Percentiles rank a stretch among this genome's conserved stretches.
Evolutionary conservation across 1,284 basidiomycete genomes (phyloP).

Genomic region (Porodaedalea pini): DNA sequence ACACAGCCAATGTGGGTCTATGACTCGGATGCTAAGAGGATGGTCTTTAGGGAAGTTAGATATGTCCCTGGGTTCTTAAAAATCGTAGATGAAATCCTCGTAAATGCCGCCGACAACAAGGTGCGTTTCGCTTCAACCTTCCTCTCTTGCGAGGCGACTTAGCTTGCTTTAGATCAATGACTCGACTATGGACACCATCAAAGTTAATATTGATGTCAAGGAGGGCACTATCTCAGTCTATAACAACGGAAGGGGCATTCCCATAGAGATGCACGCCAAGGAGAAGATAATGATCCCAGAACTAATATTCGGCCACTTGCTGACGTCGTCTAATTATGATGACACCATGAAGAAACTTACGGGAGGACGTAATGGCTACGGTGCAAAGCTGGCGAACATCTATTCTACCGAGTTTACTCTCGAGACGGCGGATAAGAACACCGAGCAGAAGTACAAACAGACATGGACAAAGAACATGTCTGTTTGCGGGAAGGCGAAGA

Average conservation of each 20-base stretch:
- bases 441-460: constrained; percentile 91
- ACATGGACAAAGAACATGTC: constrained; percentile 95
- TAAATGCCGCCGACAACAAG: constrained; percentile 99
- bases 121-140: constrained; percentile 42
- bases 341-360: constrained; percentile 99
- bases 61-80: constrained; percentile 99
- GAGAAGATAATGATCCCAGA: constrained; percentile 97
- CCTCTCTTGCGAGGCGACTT: background rate
- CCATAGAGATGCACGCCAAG: constrained; percentile 91
- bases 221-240: constrained; percentile 86
- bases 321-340: constrained; percentile 97
- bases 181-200: constrained; percentile 82
- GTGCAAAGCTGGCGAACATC: constrained; percentile 97
- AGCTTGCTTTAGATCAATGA: constrained; percentile 73
- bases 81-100: constrained; percentile 98
- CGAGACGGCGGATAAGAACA: constrained; percentile 92
- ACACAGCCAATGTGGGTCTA: constrained; percentile 90
- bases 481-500: constrained; percentile 84
- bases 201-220: constrained; percentile 84
- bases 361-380: constrained; percentile 97
- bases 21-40: constrained; percentile 74
- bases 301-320: constrained; percentile 94
- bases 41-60: constrained; percentile 79
- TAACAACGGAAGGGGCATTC: constrained; percentile 97
- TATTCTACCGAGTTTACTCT: constrained; percentile 97